Base-by-base conservation (phyloP, 2,329 filamentous ascomycete species). In the Xylariaceae sp. region DNA sequence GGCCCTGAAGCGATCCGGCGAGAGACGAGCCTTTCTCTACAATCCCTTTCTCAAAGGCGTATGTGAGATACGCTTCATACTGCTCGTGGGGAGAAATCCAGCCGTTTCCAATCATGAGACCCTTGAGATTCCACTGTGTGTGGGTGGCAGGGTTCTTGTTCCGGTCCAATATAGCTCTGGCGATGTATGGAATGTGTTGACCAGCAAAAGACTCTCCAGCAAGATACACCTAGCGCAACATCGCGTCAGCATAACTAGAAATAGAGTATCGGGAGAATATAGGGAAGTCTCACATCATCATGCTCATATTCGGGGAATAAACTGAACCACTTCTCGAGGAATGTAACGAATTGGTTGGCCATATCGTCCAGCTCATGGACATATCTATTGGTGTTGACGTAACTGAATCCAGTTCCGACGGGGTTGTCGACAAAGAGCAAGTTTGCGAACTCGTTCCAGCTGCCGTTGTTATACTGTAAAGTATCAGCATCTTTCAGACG, bases 381-480 rank as follows among this genome's bases (percentile, higher is more conserved):
- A 71, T 90, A 97, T 69, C 86, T 89, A 73, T 99, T 83, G 11
- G 90, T 94, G 71, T 96, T 88, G 71, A 92, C 92, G 71, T 94
- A 97, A 76, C 94, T 99, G 78, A 89, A 99, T 2, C 94, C 94
- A 1, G 93, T 97, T 10, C 94, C 95, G 42, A 97, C 92, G 0
- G 94, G 94, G 72, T 97, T 95, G 72, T 99, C 94, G 61, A 99
- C 90, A 71, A 99, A 99, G 60, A 99, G 84, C 55, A 99, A 75
- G 70, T 99, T 99, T 65, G 94, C 91, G 71, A 97, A 99, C 77
- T 99, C 93, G 74, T 96, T 89, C 95, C 95, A 99, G 0, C 92
- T 92, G n/a, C 94, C 94, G 57, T 95, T 88, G 73, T 97, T 97
- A 73, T 90, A 86, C 59, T 79, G 80, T 59, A 99, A 77, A 3